phyloP scores from a whole-genome alignment of 2,329 filamentous ascomycete species.

The Ascochyta rabiei region DNA sequence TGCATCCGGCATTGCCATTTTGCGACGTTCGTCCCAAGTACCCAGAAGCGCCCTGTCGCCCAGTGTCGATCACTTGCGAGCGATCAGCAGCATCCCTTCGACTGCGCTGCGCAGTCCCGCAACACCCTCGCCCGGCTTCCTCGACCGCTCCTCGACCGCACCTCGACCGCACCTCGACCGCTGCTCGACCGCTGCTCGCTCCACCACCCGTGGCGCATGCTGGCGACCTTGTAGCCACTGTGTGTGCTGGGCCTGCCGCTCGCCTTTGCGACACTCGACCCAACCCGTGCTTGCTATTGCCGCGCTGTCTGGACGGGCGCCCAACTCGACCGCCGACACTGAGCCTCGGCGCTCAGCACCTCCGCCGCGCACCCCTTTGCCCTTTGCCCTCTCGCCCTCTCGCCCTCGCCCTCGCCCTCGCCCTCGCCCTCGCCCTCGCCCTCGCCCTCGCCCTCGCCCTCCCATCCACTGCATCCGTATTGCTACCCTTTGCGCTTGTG shows the following conservation, averaged over 20 bases:
- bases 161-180: constrained; percentile 2
- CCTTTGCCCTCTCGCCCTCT: too few species aligned
- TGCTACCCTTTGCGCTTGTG: not conserved
- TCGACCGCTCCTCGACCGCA: constrained; percentile 2
- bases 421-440: too few species aligned
- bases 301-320: constrained; percentile 7
- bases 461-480: constrained; percentile 9
- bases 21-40: not conserved
- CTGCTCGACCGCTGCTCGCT: too few species aligned
- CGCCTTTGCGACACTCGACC: constrained; percentile 5
- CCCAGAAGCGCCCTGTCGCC: constrained; percentile 10
- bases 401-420: too few species aligned
- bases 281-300: constrained; percentile 11
- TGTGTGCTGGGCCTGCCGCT: constrained; percentile 11
- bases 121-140: not conserved
- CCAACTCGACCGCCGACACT: constrained; percentile 9
- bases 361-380: not conserved
- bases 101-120: constrained; percentile 3
- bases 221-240: constrained; percentile 11
- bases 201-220: constrained; percentile 3
- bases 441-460: too few species aligned
- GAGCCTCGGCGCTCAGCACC: constrained; percentile 2
- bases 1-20: constrained; percentile 11
- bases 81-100: constrained; percentile 10
- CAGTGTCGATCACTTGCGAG: constrained; percentile 13